A percentile compares a stretch with the other conserved stretches of the same genome.
These are phyloP conservation scores for Pseudopithomyces maydicus DNA, from an alignment of 2,329 filamentous ascomycete species.

Conservation along the genomic window DNA sequence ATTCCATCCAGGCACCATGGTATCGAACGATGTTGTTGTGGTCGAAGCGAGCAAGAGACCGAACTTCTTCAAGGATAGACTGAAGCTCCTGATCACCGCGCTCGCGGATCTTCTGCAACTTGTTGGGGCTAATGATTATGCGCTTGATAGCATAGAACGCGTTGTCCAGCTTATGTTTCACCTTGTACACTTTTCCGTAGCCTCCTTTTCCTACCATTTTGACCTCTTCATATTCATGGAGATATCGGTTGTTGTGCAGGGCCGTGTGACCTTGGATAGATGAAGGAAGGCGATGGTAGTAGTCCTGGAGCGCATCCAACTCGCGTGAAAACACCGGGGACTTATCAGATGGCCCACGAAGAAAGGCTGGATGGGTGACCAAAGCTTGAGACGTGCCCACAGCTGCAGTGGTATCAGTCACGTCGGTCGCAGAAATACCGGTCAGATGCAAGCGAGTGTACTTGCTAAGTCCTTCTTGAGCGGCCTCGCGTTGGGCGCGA, in stretches of 20 bases:
- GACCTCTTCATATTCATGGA: conserved; percentile 45
- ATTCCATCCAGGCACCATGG: conserved; percentile 68
- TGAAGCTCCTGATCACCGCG: conserved; percentile 60
- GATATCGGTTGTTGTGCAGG: conserved; percentile 39
- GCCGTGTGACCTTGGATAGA: conserved; percentile 35
- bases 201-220: conserved; percentile 66
- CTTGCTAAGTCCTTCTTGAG: conserved; percentile 47
- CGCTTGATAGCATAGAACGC: conserved; percentile 70
- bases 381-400: conserved; percentile 30
- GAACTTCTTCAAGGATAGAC: conserved; percentile 63
- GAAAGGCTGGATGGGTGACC: conserved; percentile 16
- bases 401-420: conserved; percentile 13
- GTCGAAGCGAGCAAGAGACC: conserved; percentile 65
- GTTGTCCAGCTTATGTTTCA: conserved; percentile 64
- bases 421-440: conserved; percentile 17
- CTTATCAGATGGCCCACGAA: neutral
- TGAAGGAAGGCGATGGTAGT: conserved; percentile 19
- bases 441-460: conserved; percentile 31
- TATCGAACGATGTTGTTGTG: conserved; percentile 72
- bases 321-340: neutral
- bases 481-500: conserved; percentile 35
- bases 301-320: conserved; percentile 16
- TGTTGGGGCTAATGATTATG: conserved; percentile 60
- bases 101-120: conserved; percentile 58
- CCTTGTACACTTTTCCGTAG: conserved; percentile 68